Conservation (phyloP, 306 rosid genomes). For the Astragalus glycyphyllos region DNA sequence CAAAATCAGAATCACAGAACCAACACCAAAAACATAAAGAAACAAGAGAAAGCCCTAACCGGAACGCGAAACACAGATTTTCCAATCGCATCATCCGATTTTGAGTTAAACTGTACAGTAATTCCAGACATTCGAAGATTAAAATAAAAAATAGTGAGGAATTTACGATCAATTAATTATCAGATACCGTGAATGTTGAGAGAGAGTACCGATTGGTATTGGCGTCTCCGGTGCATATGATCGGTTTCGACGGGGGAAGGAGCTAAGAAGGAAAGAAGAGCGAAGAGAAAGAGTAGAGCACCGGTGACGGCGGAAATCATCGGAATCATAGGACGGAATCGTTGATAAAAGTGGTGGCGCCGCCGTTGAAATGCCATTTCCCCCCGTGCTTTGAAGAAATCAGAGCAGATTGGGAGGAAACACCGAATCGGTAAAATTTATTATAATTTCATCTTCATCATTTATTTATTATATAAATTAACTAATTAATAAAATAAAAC, state of each 20-base stretch:
- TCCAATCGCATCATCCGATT: slow-evolving; percentile 51
- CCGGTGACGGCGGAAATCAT: slow-evolving; percentile 68
- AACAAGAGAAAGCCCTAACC: slow-evolving; percentile 69
- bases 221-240: slow-evolving; percentile 52
- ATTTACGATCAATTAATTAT: neutral
- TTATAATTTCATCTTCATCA: neutral
- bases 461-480: neutral
- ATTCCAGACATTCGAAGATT: neutral
- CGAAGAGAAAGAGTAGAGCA: slow-evolving; percentile 71
- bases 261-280: slow-evolving; percentile 80
- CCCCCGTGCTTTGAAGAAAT: neutral
- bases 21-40: slow-evolving; percentile 16
- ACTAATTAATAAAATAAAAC: neutral
- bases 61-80: slow-evolving; percentile 65
- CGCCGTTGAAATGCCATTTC: slow-evolving; percentile 82
- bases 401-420: slow-evolving; percentile 27
- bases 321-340: slow-evolving; percentile 67
- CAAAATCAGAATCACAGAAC: slow-evolving; percentile 22
- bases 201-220: slow-evolving; percentile 56
- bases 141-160: slow-evolving; percentile 24
- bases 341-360: slow-evolving; percentile 72
- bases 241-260: slow-evolving; percentile 73
- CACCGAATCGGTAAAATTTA: neutral
- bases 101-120: slow-evolving; percentile 50
- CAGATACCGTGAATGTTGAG: neutral